Base-by-base conservation (phyloP, 768 basidiomycete species). In the Grammothele lineata region DNA sequence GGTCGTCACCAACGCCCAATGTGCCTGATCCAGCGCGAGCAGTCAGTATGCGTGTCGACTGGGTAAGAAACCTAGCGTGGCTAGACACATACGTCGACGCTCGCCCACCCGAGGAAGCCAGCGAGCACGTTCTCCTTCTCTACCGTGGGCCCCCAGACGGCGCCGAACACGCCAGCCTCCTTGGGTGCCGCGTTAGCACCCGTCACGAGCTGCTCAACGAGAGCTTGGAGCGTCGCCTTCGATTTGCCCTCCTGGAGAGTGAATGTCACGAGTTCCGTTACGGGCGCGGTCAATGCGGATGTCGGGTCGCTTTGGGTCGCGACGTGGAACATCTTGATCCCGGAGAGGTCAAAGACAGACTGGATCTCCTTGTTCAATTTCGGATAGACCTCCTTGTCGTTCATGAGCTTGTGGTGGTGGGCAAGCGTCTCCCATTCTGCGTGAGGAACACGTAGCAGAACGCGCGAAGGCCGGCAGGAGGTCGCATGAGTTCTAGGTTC, bases 361-460 rank as follows among this genome's bases (percentile, higher is more conserved):
- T 15, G 9, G 37, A 47, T 34, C 15, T 39, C 17, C 11, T 15
- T 24, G 18, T 51, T 34, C 15, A 18, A 18, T 19, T 35, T 21
- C 19, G 53, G 46, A 30, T 50, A 58, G 3, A 14, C 32, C 19
- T 27, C 50, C 21, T 24, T 27, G 40, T 54, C 40, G 4, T 17
- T 33, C 17, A 50, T 49, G 4, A 55, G 33, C 12, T 34, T 45
- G 9, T 47, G 37, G 33, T 50, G 49, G 35, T 50, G 38, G n/a
- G 17, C 50, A 19, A 36, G 25, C 9, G 50, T 37, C 22, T 55
- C 43, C 54, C 54, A 55, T 10, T 19, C 54, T 55, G 25, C 15
- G 17, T 15, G n/a, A 6, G 25, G 17, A 18, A 21, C 5, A 15
- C 39, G 25, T 33, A 9, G 39, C 4, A 21, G 22, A 25, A 4